These are phyloP conservation scores for Auricularia cornea DNA, from an alignment of 768 basidiomycete genomes.

Conservation along the genomic window DNA sequence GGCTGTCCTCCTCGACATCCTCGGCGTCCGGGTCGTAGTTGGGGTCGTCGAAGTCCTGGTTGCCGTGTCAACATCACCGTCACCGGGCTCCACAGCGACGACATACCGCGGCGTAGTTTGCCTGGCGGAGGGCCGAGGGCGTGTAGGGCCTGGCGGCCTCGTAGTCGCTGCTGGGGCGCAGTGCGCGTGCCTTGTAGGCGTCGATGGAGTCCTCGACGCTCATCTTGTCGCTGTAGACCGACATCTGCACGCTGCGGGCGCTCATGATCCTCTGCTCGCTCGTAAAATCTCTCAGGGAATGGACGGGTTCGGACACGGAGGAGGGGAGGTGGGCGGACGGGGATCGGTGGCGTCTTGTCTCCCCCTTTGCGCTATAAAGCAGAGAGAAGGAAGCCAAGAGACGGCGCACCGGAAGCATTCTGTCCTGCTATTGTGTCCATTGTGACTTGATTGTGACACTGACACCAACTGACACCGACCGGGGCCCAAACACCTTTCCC, in stretches of 20 bases:
- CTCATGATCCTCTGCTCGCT: no score
- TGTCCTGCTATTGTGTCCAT: no score
- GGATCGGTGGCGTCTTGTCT: no score
- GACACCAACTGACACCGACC: no score
- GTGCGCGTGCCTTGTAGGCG: neutral
- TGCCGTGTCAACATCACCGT: neutral
- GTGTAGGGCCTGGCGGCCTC: neutral
- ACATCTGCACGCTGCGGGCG: neutral
- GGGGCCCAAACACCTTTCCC: no score
- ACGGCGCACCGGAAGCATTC: no score
- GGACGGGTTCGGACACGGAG: no score
- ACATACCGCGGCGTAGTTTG: neutral
- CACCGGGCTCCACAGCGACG: neutral
- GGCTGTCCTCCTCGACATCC: slow-evolving; percentile 52
- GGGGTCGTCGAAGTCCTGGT: slow-evolving; percentile 43
- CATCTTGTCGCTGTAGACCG: neutral
- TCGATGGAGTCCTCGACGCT: neutral
- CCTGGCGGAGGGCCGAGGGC: neutral
- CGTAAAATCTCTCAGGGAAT: no score
- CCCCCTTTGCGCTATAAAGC: no score
- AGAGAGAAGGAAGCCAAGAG: no score
- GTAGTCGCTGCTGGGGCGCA: neutral
- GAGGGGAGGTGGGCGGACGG: no score
- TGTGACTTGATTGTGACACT: no score
- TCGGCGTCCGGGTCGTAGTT: slow-evolving; percentile 44